Evolutionary conservation across 768 basidiomycete genomes (phyloP).

Genomic region (Mycena olivaceomarginata): DNA sequence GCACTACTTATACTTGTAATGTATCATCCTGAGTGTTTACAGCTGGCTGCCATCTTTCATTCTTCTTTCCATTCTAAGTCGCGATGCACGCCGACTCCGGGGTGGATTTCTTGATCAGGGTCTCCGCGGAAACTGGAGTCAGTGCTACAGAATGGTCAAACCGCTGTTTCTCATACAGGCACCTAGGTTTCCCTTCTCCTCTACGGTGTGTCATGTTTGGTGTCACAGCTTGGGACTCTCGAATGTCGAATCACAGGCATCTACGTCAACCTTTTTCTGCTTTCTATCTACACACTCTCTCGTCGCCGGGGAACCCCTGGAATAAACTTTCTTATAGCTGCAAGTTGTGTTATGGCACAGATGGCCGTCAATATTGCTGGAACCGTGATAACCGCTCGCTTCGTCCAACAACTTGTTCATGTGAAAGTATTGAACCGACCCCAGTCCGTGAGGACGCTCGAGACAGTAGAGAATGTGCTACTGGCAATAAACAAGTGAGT

Average conservation of each 20-base stretch:
- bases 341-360: background rate
- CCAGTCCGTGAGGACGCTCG: background rate
- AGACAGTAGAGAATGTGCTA: background rate
- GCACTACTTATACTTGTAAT: no score
- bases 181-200: background rate
- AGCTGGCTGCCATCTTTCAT: no score
- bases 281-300: background rate
- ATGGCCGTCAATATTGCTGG: background rate
- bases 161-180: background rate
- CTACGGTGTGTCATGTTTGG: background rate
- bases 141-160: background rate
- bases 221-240: no score
- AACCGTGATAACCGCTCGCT: background rate
- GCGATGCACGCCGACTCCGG: no score
- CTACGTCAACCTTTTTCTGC: background rate
- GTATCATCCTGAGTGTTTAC: no score
- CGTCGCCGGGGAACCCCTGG: background rate
- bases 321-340: background rate
- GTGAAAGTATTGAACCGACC: background rate
- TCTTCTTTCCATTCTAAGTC: no score
- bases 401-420: constrained; percentile 4
- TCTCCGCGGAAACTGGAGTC: background rate
- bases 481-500: constrained; percentile 7
- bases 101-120: background rate
- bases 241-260: background rate